phyloP scores from a whole-genome alignment of 2,329 filamentous ascomycete species.

The Calonectria multiphialidica region DNA sequence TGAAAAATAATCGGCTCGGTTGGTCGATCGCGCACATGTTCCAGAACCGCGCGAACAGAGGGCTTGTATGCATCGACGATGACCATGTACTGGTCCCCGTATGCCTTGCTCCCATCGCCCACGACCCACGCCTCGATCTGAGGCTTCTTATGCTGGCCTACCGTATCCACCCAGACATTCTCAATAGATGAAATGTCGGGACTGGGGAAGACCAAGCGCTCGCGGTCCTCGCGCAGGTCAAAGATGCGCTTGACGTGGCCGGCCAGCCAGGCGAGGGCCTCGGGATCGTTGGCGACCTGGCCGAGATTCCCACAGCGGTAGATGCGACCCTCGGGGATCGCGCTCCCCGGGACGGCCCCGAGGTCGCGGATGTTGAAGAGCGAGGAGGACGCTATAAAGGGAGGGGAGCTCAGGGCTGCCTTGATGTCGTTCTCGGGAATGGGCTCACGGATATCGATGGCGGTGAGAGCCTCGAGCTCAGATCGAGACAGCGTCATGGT shows the following conservation, averaged over 20 bases:
- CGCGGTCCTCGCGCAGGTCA: slow-evolving; percentile 61
- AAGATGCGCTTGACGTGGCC: slow-evolving; percentile 59
- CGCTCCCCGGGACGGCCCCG: slow-evolving; percentile 57
- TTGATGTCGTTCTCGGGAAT: slow-evolving; percentile 53
- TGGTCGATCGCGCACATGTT: slow-evolving; percentile 61
- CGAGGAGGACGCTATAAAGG: slow-evolving; percentile 60
- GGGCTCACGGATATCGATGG: slow-evolving; percentile 54
- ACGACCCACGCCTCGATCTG: slow-evolving; percentile 57
- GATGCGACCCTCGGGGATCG: slow-evolving; percentile 55
- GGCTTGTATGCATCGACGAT: slow-evolving; percentile 57
- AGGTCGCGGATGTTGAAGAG: slow-evolving; percentile 67
- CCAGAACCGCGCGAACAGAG: slow-evolving; percentile 58
- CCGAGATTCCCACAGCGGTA: slow-evolving; percentile 62
- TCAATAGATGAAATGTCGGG: slow-evolving; percentile 59
- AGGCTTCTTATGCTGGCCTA: slow-evolving; percentile 50
- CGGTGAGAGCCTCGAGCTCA: slow-evolving; percentile 52
- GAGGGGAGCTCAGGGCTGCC: slow-evolving; percentile 53
- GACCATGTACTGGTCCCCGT: slow-evolving; percentile 60
- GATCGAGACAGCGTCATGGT: slow-evolving; percentile 39
- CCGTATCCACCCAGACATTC: slow-evolving; percentile 57
- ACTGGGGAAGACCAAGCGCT: slow-evolving; percentile 58
- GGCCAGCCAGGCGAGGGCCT: slow-evolving; percentile 51
- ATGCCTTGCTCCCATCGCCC: slow-evolving; percentile 58
- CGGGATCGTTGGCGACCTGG: slow-evolving; percentile 43
- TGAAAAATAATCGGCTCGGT: slow-evolving; percentile 63